phyloP scores from a whole-genome alignment of 805 yeast species.

The Wickerhamiella azymoides region DNA sequence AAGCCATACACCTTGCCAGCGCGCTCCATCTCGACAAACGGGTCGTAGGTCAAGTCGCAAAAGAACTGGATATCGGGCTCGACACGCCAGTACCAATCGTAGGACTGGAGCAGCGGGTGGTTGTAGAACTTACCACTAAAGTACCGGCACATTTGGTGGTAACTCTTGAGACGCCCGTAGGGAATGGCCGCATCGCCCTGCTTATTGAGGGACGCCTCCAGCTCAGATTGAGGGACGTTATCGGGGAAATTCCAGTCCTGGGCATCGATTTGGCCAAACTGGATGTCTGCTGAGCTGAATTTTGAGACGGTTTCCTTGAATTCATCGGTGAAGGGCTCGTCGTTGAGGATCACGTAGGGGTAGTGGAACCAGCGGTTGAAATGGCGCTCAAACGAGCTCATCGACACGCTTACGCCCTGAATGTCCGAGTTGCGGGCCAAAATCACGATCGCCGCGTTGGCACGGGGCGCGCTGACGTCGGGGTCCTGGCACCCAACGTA shows the following conservation, averaged over 20 bases:
- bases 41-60: conserved; percentile 88
- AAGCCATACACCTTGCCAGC: conserved; percentile 69
- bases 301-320: conserved; percentile 42
- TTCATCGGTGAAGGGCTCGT: conserved; percentile 53
- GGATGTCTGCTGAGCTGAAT: conserved; percentile 46
- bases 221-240: conserved; percentile 29
- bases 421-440: conserved; percentile 71
- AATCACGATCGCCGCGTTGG: conserved; percentile 76
- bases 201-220: conserved; percentile 44
- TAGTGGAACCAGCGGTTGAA: conserved; percentile 90
- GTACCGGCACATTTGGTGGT: conserved; percentile 93
- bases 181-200: conserved; percentile 77
- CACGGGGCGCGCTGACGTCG: conserved; percentile 29
- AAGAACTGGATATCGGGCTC: conserved; percentile 86
- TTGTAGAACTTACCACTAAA: conserved; percentile 72
- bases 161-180: conserved; percentile 71
- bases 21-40: conserved; percentile 66
- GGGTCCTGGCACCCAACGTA: conserved; percentile 11
- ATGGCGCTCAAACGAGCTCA: conserved; percentile 66
- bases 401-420: conserved; percentile 58
- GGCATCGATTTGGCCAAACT: conserved; percentile 53
- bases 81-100: conserved; percentile 93
- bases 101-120: conserved; percentile 55
- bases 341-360: conserved; percentile 83
- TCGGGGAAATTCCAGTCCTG: conserved; percentile 61